Evolutionary conservation across 495 filamentous ascomycete species (phyloP), one percentile per base, ranked within the genome.

Genomic region (Lepraria neglecta): DNA sequence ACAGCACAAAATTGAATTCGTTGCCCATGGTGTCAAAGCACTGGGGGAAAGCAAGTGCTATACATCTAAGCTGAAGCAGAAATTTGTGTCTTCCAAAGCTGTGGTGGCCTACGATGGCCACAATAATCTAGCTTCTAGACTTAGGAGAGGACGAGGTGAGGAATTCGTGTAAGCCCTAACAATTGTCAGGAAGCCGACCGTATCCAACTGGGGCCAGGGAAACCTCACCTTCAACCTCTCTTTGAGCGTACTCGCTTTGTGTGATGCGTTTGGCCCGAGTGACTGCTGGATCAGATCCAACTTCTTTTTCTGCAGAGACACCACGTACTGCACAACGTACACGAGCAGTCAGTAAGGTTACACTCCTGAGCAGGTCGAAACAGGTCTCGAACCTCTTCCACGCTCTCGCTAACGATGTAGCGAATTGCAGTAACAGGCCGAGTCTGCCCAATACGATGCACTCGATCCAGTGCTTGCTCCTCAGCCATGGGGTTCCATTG

Each of bases 401-500:
- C 30, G 7, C 28, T 58, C 17, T 62, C 59, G 9, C 50, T 59
- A 14, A 69, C 65, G 27, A 70, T 65, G 47, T 72, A 72, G 7
- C 68, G 60, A 24, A 52, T 65, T 24, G 64, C 60, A 24, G 60
- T 57, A 24, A 70, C 58, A 4, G 63, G 24, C 27, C 47, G 44
- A 52, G 15, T 67, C 57, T 70, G 68, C 11, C 68, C 68, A 43
- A 70, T 66, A 3, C 68, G 60, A 45, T 68, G 67, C 3, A 68
- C 66, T 56, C 67, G 57, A 58, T 66, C 67, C 15, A 70, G 52
- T n/a, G 68, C 68, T 51, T 70, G 68, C 38, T 66, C 63, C 62
- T 70, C 68, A 17, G 58, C 40, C 63, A 65, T 66, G 10, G 68
- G 68, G 55, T 70, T 70, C 68, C 68, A 70, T 30, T 67, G 64